Base-by-base conservation (phyloP, 2,329 filamentous ascomycete species). In the Trichoderma cornu-damae region DNA sequence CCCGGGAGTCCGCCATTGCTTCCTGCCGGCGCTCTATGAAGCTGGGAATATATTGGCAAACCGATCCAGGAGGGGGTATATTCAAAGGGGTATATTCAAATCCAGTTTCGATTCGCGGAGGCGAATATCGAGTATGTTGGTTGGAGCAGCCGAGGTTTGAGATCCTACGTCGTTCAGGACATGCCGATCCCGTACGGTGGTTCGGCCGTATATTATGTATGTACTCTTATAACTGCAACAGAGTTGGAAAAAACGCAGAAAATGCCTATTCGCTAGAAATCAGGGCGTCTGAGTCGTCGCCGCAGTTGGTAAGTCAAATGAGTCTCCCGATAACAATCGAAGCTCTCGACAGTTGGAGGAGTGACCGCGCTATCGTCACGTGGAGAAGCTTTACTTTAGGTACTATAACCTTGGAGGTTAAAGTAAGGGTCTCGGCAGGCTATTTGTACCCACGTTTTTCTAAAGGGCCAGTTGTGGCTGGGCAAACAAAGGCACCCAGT, bases 1-100 rank as follows among this genome's bases (percentile, higher is more conserved):
- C 67, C 52, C 68, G 65, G 24, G 65, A 52, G 44, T 66, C 64
- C 32, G 68, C 42, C 71, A 73, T 73, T 57, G 37, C 26, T 16
- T 44, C n/a, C 9, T 22, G 38, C 22, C n/a, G 26, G 53, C 48
- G 26, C 52, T 53, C 20, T 53, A 14, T 30, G n/a, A 37, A 28
- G 35, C 49, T 52, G 14, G 4, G 14, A 8, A 44, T 12, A 28
- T 50, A 28, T 44, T 44, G 52, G 32, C 22, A 48, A 26, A 20
- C 20, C 20, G 16, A n/a, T 57, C 35, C n/a, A 30, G 30, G 37
- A n/a, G n/a, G n/a, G 37, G 22, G 24, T 26, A 8, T 50, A 16
- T 40, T 28, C 4, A 5, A 12, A 34, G n/a, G 37, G 22, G 24
- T 26, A 8, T 50, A 16, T 40, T 28, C 4, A 5, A 12, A 34